phyloP scores from a whole-genome alignment of 495 filamentous ascomycete genomes.

The Talaromyces thailandensis region DNA sequence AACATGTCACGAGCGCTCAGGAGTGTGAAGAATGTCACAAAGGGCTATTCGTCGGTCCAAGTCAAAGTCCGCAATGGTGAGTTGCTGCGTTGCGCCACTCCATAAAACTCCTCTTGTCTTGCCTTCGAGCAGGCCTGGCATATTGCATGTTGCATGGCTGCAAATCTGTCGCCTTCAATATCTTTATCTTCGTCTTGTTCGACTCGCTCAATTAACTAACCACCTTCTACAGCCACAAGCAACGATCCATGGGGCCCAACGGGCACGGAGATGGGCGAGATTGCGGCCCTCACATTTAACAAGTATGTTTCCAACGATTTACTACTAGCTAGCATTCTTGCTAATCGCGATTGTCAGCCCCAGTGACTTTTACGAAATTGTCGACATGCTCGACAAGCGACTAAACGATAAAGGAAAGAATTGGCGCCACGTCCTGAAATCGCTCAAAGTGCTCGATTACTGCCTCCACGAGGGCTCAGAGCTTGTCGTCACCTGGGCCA shows the following conservation, averaged over 20 bases:
- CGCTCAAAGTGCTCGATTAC: conserved; percentile 95
- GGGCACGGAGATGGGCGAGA: conserved; percentile 97
- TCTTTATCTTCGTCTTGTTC: background rate
- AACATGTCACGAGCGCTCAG: conserved; percentile 95
- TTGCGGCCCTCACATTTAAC: conserved; percentile 93
- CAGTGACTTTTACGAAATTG: conserved; percentile 98
- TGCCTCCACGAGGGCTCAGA: conserved; percentile 96
- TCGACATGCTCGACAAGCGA: conserved; percentile 99
- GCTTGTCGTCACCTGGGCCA: conserved; percentile 93
- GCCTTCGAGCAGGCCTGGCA: background rate
- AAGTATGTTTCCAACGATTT: conserved; percentile 53
- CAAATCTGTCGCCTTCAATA: background rate
- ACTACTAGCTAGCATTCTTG: background rate
- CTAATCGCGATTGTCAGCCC: conserved; percentile 46
- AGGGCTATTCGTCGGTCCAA: conserved; percentile 94
- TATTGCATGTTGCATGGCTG: background rate
- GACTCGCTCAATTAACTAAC: background rate
- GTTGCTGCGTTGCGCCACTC: conserved; percentile 19
- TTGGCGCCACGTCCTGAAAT: conserved; percentile 98
- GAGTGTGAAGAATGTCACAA: conserved; percentile 99
- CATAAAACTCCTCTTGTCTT: background rate
- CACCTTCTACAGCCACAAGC: conserved; percentile 65
- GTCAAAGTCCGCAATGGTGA: conserved; percentile 99
- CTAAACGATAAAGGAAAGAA: conserved; percentile 99
- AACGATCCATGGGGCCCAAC: conserved; percentile 99